Evolutionary conservation across 495 filamentous ascomycete genomes (phyloP).

Genomic region (Penicillium paradoxum): DNA sequence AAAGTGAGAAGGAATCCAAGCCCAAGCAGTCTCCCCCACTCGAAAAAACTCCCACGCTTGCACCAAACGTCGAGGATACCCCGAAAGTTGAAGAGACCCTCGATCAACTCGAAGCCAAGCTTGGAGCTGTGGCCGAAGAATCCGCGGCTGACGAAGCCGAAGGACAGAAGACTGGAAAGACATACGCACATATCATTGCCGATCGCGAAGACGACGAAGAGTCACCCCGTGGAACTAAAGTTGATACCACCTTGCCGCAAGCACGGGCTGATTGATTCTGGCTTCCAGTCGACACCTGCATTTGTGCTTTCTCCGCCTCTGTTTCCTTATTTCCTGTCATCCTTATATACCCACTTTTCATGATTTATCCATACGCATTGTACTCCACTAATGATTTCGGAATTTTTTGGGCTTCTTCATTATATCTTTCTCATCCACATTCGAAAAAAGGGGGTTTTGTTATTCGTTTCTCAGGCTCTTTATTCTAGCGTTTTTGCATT

Average conservation of each 20-base stretch:
- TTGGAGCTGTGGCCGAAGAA: background rate
- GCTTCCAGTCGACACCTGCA: background rate
- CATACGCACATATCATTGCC: background rate
- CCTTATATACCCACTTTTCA: background rate
- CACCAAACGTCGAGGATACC: background rate
- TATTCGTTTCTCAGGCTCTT: background rate
- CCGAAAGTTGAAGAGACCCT: slow-evolving; percentile 1
- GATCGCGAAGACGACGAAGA: background rate
- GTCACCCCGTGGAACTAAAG: background rate
- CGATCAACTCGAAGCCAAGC: slow-evolving; percentile 4
- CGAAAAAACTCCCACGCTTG: background rate
- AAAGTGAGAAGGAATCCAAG: background rate
- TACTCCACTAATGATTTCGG: background rate
- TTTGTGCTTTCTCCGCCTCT: background rate
- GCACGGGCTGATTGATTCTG: background rate
- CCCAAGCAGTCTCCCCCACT: background rate
- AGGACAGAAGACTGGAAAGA: background rate
- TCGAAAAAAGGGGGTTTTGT: background rate
- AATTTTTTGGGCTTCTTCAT: background rate
- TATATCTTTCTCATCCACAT: background rate
- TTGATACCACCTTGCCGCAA: slow-evolving; percentile 1
- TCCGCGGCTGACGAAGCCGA: background rate
- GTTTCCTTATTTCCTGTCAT: background rate
- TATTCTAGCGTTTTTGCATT: slow-evolving; percentile 11
- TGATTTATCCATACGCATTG: slow-evolving; percentile 1